phyloP scores from a whole-genome alignment of 2,329 filamentous ascomycete genomes.

The Epichloe bromicola region DNA sequence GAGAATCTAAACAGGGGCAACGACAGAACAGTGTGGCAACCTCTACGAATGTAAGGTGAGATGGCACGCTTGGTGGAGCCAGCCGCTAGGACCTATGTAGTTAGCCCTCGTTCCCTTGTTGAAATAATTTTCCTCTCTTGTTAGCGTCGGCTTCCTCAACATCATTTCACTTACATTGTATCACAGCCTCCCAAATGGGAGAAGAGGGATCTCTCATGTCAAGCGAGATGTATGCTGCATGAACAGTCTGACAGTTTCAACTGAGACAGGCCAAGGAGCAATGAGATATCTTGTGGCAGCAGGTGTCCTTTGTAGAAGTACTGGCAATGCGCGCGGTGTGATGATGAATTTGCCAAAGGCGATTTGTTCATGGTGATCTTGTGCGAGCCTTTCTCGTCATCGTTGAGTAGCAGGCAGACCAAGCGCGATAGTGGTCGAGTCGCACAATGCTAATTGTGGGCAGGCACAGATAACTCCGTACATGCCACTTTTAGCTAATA shows the following conservation, averaged over 20 bases:
- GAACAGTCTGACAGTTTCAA: neutral
- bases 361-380: neutral
- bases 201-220: neutral
- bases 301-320: too few species aligned
- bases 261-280: constrained; percentile 1
- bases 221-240: neutral
- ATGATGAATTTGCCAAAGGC: neutral
- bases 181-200: neutral
- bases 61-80: too few species aligned
- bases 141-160: neutral
- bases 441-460: neutral
- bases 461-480: neutral
- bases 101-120: neutral
- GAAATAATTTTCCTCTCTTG: too few species aligned
- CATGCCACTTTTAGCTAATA: too few species aligned
- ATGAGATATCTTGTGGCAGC: neutral
- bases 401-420: neutral
- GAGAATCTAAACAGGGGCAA: neutral
- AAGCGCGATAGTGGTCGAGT: neutral
- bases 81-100: neutral
- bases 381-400: neutral
- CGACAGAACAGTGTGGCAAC: too few species aligned
- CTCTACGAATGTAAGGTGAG: too few species aligned
- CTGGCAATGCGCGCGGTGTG: neutral
- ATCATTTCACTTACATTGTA: neutral